Percentiles rank a stretch among this genome's conserved stretches.
phyloP scores from a whole-genome alignment of 345 rosid genomes.

The Salix viminalis region DNA sequence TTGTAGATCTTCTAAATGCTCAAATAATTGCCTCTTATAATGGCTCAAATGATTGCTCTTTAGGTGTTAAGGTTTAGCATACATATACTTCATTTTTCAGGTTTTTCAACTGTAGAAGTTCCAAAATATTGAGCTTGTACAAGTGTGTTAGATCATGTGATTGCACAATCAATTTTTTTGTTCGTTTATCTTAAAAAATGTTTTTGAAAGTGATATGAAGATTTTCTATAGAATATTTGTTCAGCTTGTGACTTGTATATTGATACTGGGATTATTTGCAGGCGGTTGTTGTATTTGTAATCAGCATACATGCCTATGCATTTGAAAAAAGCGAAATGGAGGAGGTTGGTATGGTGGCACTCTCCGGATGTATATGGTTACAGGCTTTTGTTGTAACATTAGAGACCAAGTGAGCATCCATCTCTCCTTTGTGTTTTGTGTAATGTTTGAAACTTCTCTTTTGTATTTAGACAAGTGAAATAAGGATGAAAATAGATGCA shows the following conservation, averaged over 20 bases:
- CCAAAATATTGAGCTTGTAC: neutral
- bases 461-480: neutral
- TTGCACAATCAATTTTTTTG: neutral
- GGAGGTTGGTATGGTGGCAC: conserved; percentile 92
- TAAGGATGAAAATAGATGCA: neutral
- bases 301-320: conserved; percentile 80
- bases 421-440: neutral
- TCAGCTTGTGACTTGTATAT: neutral
- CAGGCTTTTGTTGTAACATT: conserved; percentile 91
- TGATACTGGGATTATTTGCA: conserved; percentile 35
- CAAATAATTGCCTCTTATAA: neutral
- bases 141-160: neutral
- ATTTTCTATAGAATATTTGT: no score
- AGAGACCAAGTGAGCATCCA: conserved; percentile 78
- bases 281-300: conserved; percentile 85
- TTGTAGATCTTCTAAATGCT: neutral
- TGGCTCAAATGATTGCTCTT: neutral
- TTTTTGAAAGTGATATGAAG: no score
- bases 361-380: conserved; percentile 97
- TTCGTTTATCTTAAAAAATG: no score
- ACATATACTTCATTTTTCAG: neutral
- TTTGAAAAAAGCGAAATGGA: conserved; percentile 94
- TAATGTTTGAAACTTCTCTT: neutral
- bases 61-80: neutral
- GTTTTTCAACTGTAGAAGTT: neutral